Base-by-base conservation (phyloP, 805 yeast genomes). In the Limtongozyma cylindracea region DNA sequence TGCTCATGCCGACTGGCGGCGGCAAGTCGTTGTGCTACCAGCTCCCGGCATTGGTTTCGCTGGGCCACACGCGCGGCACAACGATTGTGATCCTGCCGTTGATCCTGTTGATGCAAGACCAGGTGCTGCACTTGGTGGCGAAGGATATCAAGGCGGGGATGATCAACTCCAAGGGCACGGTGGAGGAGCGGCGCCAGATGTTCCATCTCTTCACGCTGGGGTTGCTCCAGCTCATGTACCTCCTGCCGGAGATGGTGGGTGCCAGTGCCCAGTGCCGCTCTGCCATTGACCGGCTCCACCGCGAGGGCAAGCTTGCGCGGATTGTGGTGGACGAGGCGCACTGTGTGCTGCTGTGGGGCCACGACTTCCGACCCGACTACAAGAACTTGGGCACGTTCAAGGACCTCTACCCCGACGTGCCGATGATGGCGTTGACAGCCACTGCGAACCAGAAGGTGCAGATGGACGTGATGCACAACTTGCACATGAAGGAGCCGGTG, bases 301-400 rank as follows among this genome's bases (percentile, higher is more conserved):
- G 52, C 10, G 55, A 53, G 14, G 49, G 56, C 9, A 47, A 50
- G 32, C 47, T 88, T 17, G 92, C 95, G 0, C 53, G 96, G 24
- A 57, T 88, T 18, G 93, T 88, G 8, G 78, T 88, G 20, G 98
- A 88, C 46, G 98, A 78, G 39, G 98, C 98, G 0, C 98, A 88
- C 46, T 88, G 98, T 56, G 91, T 88, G 20, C 77, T 93, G 23
- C 72, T 91, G 8, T 88, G 98, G 98, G 98, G 98, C 11, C 98
- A 88, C 44, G 98, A 88, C 43, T 88, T 88, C 42, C 56, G 98
- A 23, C 95, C 96, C 0, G 96, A 88, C 42, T 88, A 88, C 47
- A 76, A 80, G 34, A 72, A 69, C 8, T 52, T 88, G 37, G 62
- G 65, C 17, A 58, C 55, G 30, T 74, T 88, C 42, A 78, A 78